Percentiles rank a stretch among this genome's conserved stretches.
phyloP scores from a whole-genome alignment of 2,329 filamentous ascomycete genomes.

The Colletotrichum kahawae region DNA sequence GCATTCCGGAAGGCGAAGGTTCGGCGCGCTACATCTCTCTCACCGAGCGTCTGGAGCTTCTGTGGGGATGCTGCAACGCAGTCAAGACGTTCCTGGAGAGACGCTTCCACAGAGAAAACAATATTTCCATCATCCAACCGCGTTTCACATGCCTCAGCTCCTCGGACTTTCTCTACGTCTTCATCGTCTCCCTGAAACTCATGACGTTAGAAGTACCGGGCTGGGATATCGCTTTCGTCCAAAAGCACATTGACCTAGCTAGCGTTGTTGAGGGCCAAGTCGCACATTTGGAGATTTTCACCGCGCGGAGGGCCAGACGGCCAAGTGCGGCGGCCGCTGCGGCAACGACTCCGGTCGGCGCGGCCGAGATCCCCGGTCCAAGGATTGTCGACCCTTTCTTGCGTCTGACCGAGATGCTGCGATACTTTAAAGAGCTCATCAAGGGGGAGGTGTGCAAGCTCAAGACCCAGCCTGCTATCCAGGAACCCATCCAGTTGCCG shows the following conservation, averaged over 20 bases:
- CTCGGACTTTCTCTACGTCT: slow-evolving; percentile 52
- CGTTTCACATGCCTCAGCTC: slow-evolving; percentile 47
- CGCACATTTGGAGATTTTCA: slow-evolving; percentile 31
- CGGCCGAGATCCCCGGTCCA: neutral
- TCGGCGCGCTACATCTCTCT: slow-evolving; percentile 34
- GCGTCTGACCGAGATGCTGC: slow-evolving; percentile 23
- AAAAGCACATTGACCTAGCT: slow-evolving; percentile 39
- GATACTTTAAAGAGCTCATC: slow-evolving; percentile 21
- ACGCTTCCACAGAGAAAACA: slow-evolving; percentile 30
- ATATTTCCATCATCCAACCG: slow-evolving; percentile 34
- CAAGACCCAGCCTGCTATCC: neutral
- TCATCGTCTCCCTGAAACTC: slow-evolving; percentile 53
- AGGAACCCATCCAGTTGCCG: slow-evolving; percentile 4
- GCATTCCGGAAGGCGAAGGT: slow-evolving; percentile 43
- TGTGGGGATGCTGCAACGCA: slow-evolving; percentile 49
- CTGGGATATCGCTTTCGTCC: slow-evolving; percentile 46
- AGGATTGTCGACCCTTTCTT: slow-evolving; percentile 18
- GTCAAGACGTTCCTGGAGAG: slow-evolving; percentile 44
- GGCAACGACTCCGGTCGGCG: neutral
- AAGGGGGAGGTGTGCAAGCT: slow-evolving; percentile 14
- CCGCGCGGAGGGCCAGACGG: slow-evolving; percentile 25
- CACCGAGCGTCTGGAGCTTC: slow-evolving; percentile 46
- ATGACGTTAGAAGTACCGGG: slow-evolving; percentile 49
- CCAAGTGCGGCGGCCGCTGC: neutral
- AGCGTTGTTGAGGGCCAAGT: slow-evolving; percentile 34